A percentile compares a stretch with the other conserved stretches of the same genome.
Conservation (phyloP, 176 grass and related monocot species). For the Ensete ventricosum region DNA sequence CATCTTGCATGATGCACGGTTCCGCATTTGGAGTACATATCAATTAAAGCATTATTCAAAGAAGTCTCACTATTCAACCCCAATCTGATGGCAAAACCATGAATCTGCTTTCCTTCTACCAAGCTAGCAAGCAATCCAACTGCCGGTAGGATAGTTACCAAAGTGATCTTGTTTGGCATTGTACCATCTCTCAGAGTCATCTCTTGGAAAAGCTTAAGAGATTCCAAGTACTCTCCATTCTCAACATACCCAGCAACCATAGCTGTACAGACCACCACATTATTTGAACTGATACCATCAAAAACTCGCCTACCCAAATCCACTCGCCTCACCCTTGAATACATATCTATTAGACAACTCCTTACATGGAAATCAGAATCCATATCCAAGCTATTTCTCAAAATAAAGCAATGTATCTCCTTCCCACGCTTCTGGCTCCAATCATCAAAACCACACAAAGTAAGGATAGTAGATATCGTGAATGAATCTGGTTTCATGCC, state of each 20-base stretch:
- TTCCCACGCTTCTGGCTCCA: constrained; percentile 13
- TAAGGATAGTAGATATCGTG: constrained; percentile 38
- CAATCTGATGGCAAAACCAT: constrained; percentile 30
- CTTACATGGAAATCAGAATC: constrained; percentile 39
- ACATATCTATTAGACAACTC: constrained; percentile 60
- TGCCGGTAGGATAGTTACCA: constrained; percentile 49
- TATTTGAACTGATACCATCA: constrained; percentile 25
- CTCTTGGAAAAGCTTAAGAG: constrained; percentile 26
- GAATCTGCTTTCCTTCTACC: constrained; percentile 38
- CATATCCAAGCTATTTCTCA: constrained; percentile 29
- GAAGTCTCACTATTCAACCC: constrained; percentile 20
- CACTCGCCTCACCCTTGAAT: constrained; percentile 19
- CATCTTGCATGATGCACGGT: constrained; percentile 36
- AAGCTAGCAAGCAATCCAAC: constrained; percentile 26
- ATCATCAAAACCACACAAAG: neutral
- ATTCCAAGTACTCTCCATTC: constrained; percentile 32
- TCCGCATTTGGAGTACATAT: constrained; percentile 49
- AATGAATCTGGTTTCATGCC: constrained; percentile 35
- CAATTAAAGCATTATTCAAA: constrained; percentile 59
- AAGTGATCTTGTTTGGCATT: constrained; percentile 31
- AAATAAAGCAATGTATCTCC: constrained; percentile 44
- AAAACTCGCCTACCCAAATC: constrained; percentile 27
- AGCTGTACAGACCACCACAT: constrained; percentile 46
- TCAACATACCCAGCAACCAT: constrained; percentile 50
- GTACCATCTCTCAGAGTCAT: constrained; percentile 31